phyloP scores from a whole-genome alignment of 805 yeast species.

The Candida caryicola region DNA sequence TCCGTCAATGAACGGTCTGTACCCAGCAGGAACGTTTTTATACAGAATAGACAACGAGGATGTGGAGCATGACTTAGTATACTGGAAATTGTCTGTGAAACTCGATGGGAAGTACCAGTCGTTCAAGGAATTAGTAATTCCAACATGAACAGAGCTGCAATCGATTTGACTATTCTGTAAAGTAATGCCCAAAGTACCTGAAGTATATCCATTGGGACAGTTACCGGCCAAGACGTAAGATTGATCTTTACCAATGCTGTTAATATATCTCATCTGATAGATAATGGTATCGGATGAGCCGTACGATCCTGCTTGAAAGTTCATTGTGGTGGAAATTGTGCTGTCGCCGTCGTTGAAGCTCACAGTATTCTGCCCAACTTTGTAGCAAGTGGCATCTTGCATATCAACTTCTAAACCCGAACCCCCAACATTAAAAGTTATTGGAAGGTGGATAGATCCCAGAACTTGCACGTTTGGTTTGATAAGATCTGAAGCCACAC shows the following conservation, averaged over 20 bases:
- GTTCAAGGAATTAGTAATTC: conserved; percentile 20
- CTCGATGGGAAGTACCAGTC: conserved; percentile 19
- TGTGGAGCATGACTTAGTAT: conserved; percentile 15
- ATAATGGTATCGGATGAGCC: not conserved
- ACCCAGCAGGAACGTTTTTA: conserved; percentile 27
- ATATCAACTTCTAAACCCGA: conserved; percentile 12
- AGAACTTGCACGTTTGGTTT: not conserved
- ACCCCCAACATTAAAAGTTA: conserved; percentile 18
- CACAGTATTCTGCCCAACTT: conserved; percentile 19
- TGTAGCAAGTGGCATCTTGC: conserved; percentile 15
- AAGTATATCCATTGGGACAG: conserved; percentile 20
- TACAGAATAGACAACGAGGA: conserved; percentile 8
- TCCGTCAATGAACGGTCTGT: conserved; percentile 21
- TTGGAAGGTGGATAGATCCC: conserved; percentile 16
- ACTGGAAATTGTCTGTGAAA: conserved; percentile 2
- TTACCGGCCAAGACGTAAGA: conserved; percentile 11
- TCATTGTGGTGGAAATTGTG: conserved; percentile 5
- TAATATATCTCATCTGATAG: conserved; percentile 8
- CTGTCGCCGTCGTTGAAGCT: conserved; percentile 14
- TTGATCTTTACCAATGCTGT: conserved; percentile 9
- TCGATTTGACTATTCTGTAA: conserved; percentile 14
- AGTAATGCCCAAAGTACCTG: conserved; percentile 21
- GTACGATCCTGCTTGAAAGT: conserved; percentile 3
- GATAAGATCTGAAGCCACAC: conserved; percentile 9
- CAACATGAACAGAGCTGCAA: conserved; percentile 19